A percentile compares a stretch with the other conserved stretches of the same genome.
These are phyloP conservation scores for Syzygium oleosum DNA, from an alignment of 345 rosid species.

Conservation along the genomic window DNA sequence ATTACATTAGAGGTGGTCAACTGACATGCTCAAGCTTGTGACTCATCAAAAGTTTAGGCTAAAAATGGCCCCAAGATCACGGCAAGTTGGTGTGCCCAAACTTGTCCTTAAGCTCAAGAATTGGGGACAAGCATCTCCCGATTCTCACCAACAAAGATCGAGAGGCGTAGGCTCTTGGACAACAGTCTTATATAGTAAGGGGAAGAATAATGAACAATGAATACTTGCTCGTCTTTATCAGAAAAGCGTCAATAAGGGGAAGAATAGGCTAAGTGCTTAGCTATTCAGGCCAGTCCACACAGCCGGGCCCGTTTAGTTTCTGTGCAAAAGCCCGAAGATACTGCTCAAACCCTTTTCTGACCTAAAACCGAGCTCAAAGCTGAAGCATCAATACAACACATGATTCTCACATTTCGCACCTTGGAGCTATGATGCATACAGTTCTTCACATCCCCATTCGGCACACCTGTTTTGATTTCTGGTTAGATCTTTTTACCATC, in stretches of 20 bases:
- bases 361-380: background rate
- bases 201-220: background rate
- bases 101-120: too few species aligned
- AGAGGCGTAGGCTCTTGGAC: background rate
- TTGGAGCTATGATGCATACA: background rate
- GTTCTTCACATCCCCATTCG: background rate
- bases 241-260: background rate
- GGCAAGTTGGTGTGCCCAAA: too few species aligned
- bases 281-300: background rate
- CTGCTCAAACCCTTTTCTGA: background rate
- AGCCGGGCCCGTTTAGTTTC: background rate
- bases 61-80: too few species aligned
- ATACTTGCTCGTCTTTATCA: background rate
- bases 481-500: background rate
- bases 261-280: background rate
- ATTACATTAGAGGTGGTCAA: too few species aligned
- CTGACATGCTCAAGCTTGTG: too few species aligned
- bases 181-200: too few species aligned
- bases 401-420: background rate
- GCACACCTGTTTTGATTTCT: background rate
- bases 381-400: background rate
- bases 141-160: background rate
- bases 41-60: too few species aligned
- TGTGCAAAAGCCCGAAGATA: background rate
- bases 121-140: background rate